Base-by-base conservation (phyloP, 495 filamentous ascomycete species). In the Cenococcum geophilum region DNA sequence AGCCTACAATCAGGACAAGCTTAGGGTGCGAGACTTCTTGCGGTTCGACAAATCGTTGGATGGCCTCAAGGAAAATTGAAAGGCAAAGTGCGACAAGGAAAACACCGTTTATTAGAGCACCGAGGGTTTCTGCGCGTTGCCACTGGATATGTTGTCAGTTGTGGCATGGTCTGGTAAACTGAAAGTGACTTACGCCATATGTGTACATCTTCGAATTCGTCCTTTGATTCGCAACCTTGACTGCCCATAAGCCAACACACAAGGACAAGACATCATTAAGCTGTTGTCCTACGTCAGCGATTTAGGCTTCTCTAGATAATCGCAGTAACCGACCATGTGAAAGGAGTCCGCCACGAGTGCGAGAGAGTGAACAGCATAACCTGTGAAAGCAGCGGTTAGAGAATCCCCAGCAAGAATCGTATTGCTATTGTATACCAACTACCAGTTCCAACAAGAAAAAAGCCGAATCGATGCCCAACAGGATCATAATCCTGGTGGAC, bases 111-210 rank as follows among this genome's bases (percentile, higher is more conserved):
- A 97, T 86, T 53, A 96, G 80, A 18, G 93, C 93, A 70, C 93
- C 93, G 8, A 98, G 81, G 18, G 95, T 96, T 79, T 98, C 93
- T n/a, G 93, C 93, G 49, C 95, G 88, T 80, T 97, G 86, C 90
- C 91, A 98, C 80, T 92, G 67, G 35, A 47, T 16, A n/a, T 18
- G 42, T 36, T 22, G 60, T 54, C 49, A 49, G 57, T 10, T 6
- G 36, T n/a, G 20, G 43, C 36, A 35, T 53, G 68, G 35, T 68
- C 3, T n/a, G 58, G 14, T 62, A 32, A 22, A 34, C 35, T 59
- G 23, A 32, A 2, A 23, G 49, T 27, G 55, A 76, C 88, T 78
- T 75, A 93, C 89, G 25, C 93, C 93, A 75, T 96, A 98, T 5
- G 93, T 96, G 66, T 90, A 97, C 72, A 84, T 87, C 62, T 90